These are phyloP conservation scores for Pestalotiopsis sp. DNA, from an alignment of 2,329 filamentous ascomycete genomes.

Conservation along the genomic window DNA sequence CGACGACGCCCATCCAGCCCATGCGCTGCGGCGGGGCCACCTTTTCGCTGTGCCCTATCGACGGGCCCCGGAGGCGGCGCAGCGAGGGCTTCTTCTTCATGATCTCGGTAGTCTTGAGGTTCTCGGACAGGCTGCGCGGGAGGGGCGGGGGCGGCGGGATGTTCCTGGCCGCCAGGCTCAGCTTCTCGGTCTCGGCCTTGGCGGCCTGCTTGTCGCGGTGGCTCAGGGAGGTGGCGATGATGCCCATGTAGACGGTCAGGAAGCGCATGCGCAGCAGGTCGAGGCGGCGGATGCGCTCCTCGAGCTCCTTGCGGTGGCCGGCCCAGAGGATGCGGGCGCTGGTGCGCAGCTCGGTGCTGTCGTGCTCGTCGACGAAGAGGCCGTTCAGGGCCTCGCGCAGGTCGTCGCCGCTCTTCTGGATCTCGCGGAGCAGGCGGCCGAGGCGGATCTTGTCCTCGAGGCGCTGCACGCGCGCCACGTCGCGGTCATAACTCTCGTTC, in stretches of 20 bases:
- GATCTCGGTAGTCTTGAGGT: conserved; percentile 31
- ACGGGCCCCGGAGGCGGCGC: conserved; percentile 55
- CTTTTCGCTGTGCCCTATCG: conserved; percentile 55
- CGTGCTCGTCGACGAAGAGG: conserved; percentile 50
- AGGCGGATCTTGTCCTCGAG: conserved; percentile 67
- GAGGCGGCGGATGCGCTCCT: conserved; percentile 60
- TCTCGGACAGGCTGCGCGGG: conserved; percentile 46
- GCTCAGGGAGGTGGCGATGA: conserved; percentile 46
- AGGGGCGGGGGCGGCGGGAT: conserved; percentile 35
- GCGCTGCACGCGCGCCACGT: conserved; percentile 58
- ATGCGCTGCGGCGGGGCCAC: conserved; percentile 49
- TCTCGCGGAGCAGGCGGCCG: conserved; percentile 60
- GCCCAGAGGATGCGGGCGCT: conserved; percentile 62
- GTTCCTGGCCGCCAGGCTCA: conserved; percentile 23
- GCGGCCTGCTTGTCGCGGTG: conserved; percentile 35
- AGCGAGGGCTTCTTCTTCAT: conserved; percentile 46
- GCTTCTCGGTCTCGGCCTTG: conserved; percentile 34
- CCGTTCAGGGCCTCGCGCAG: conserved; percentile 61
- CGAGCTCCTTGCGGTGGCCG: conserved; percentile 53
- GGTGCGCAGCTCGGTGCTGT: conserved; percentile 43
- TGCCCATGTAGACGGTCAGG: conserved; percentile 65
- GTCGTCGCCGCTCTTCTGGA: conserved; percentile 63
- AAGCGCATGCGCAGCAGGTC: conserved; percentile 68
- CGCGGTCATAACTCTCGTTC: conserved; percentile 66
- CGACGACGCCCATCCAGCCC: conserved; percentile 66